Base-by-base conservation (phyloP, 1,284 basidiomycete species). In the Marasmius oreades region DNA sequence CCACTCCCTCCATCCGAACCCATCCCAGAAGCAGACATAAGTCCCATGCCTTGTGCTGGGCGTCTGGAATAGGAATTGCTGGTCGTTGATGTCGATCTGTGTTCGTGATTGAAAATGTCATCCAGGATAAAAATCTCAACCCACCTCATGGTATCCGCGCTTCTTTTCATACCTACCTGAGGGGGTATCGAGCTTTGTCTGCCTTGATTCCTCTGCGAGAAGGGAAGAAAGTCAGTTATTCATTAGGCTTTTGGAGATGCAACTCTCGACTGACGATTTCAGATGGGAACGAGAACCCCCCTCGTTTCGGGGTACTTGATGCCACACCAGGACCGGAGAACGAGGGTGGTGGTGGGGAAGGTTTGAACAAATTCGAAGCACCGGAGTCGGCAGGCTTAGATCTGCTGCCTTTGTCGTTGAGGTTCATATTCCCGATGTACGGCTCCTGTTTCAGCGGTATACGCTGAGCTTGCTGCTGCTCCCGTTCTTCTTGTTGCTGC, bases 11-110 rank as follows among this genome's bases (percentile, higher is more conserved):
- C 68, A 52, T 75, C 52, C 36, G 22, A 33, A 11, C 50, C 43
- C 12, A 22, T 57, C 22, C 54, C 59, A 43, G 52, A 47, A 10
- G 65, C 64, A 47, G 77, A 72, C 51, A 76, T 74, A 8, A 79
- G 66, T 8, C 79, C 78, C 75, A 78, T 80, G 1, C 79, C 77
- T 55, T 77, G 74, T 28, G 18, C 54, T 33, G 48, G 53, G 20
- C 51, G 37, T 51, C 59, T 44, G 22, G 48, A 52, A n/a, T 26
- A 36, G 8, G 52, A 20, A 42, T 37, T 47, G n/a, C 12, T 34
- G 7, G 36, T 7, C 12, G 50, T 20, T 39, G 52, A 56, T 20
- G 31, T 31, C 24, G 36, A 7, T 22, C 6, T 23, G 22, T 28
- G 22, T 43, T 37, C 24, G 11, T 20, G 34, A 16, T 4, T 20